These are phyloP conservation scores for Fagopyrum homotropicum DNA, from an alignment of 148 eudicot genomes.

Conservation along the genomic window DNA sequence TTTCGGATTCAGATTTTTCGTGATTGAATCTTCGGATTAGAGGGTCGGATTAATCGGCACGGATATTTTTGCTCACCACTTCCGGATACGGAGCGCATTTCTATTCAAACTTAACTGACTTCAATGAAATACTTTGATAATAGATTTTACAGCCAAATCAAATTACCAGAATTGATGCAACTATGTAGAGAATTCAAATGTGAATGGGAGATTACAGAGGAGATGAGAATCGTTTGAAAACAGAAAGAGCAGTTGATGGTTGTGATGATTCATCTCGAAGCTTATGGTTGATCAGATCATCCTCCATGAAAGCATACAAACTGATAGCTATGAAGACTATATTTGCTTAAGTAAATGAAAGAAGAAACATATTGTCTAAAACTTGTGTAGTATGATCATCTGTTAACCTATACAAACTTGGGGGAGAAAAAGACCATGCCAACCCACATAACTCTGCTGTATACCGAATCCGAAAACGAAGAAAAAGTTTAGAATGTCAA, in stretches of 20 bases:
- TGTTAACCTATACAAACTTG: background rate
- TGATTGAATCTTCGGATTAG: no score
- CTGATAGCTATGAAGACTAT: background rate
- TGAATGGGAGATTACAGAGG: constrained; percentile 9
- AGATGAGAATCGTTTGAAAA: background rate
- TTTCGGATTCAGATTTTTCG: no score
- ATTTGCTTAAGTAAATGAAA: background rate
- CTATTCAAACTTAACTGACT: no score
- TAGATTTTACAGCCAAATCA: no score
- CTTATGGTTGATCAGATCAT: no score
- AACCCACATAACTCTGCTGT: background rate
- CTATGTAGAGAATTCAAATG: no score
- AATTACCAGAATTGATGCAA: no score
- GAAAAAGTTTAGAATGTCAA: background rate
- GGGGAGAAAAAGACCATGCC: background rate
- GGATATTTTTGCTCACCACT: no score
- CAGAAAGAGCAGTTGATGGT: background rate
- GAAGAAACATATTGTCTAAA: background rate
- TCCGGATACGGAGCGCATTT: no score
- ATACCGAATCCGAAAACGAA: background rate
- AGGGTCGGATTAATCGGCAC: no score
- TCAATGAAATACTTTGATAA: no score
- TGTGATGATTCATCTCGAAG: constrained; percentile 41
- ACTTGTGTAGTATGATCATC: background rate
- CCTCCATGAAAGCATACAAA: no score